phyloP scores from a whole-genome alignment of 371 early-diverging fungal genomes.

The Nematocida minor region DNA sequence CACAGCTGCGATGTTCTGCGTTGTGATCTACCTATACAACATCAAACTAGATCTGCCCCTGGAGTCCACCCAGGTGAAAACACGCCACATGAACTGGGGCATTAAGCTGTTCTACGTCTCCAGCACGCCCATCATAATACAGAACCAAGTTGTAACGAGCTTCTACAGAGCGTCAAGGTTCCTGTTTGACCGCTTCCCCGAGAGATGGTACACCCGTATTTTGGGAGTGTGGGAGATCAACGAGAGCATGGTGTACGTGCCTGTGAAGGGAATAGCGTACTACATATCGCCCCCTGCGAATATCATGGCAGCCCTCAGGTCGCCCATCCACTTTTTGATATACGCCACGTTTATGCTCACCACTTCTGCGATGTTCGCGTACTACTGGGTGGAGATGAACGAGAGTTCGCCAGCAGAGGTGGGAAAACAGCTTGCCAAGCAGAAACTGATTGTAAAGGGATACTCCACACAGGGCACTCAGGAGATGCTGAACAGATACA shows the following conservation, averaged over 20 bases:
- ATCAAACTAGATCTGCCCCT: conserved; percentile 96
- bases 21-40: conserved; percentile 96
- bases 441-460: conserved; percentile 84
- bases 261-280: conserved; percentile 87
- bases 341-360: conserved; percentile 82
- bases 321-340: conserved; percentile 82
- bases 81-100: conserved; percentile 89
- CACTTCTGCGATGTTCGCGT: conserved; percentile 86
- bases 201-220: conserved; percentile 79
- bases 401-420: conserved; percentile 92
- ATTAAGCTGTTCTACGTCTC: conserved; percentile 98
- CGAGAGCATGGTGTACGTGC: conserved; percentile 73
- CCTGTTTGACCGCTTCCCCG: conserved; percentile 84
- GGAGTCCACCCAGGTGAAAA: conserved; percentile 85
- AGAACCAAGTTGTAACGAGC: conserved; percentile 87
- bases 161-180: conserved; percentile 88
- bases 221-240: conserved; percentile 86
- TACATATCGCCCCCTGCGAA: conserved; percentile 88
- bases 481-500: conserved; percentile 91
- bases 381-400: conserved; percentile 89
- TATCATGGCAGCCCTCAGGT: conserved; percentile 72
- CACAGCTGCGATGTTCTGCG: conserved; percentile 79
- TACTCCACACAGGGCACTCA: conserved; percentile 87
- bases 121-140: conserved; percentile 98
- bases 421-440: conserved; percentile 87